Conservation (phyloP, 352 stramenopile genomes). For the Globisporangium middletonii region DNA sequence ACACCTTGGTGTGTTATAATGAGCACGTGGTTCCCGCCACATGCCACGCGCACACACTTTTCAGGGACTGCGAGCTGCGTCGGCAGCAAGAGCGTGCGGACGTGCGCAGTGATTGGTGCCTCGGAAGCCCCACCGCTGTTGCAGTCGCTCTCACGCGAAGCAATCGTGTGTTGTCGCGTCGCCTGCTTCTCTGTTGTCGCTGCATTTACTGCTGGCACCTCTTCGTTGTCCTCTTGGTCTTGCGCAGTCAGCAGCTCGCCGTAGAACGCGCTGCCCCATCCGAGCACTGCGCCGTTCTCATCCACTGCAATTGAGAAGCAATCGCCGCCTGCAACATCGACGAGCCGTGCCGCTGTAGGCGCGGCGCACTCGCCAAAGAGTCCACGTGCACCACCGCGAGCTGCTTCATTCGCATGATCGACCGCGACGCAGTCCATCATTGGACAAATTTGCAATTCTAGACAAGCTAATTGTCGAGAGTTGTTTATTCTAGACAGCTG, state of each 20-base stretch:
- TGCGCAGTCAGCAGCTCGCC: conserved; percentile 29
- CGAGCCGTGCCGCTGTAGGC: conserved; percentile 10
- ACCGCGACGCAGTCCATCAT: conserved; percentile 14
- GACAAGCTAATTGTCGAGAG: neutral
- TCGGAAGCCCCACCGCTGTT: neutral
- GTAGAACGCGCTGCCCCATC: conserved; percentile 67
- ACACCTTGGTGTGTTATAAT: conserved; percentile 21
- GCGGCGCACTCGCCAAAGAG: conserved; percentile 33
- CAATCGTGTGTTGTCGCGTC: too few species aligned
- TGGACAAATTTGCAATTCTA: neutral
- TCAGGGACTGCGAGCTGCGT: conserved; percentile 16
- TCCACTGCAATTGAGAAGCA: conserved; percentile 44
- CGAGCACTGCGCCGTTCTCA: conserved; percentile 26
- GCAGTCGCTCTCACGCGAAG: too few species aligned
- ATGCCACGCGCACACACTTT: conserved; percentile 36
- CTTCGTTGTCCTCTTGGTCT: neutral
- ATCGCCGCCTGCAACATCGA: conserved; percentile 38
- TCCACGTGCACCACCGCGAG: conserved; percentile 1
- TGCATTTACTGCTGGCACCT: neutral
- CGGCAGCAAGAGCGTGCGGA: neutral
- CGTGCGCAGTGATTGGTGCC: neutral
- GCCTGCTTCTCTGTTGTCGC: neutral
- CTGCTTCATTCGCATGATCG: neutral
- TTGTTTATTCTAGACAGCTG: too few species aligned
- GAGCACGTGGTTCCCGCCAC: conserved; percentile 56